Conservation (phyloP, 306 rosid species). For the Vigna angularis region DNA sequence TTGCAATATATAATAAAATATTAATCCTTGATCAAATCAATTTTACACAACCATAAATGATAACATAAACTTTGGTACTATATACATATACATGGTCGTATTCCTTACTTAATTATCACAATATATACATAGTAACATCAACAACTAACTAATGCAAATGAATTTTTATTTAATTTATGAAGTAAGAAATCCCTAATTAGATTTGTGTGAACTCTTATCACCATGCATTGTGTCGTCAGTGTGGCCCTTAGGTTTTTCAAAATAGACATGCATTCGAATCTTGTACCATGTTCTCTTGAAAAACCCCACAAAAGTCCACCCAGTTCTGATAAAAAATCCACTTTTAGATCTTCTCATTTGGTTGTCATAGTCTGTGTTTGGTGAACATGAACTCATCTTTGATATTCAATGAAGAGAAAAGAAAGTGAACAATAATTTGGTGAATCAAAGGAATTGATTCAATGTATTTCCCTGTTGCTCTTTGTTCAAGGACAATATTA, state of each 20-base stretch:
- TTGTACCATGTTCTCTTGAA: constrained; percentile 53
- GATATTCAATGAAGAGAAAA: not conserved
- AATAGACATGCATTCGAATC: constrained; percentile 39
- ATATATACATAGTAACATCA: not conserved
- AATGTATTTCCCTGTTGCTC: not conserved
- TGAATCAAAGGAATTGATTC: not conserved
- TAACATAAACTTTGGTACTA: too few relatives aligned
- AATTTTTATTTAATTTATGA: not conserved
- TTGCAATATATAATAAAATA: not conserved
- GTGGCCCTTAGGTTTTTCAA: not conserved
- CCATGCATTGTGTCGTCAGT: not conserved
- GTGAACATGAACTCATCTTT: not conserved
- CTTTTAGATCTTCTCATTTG: not conserved
- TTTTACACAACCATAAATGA: not conserved
- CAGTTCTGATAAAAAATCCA: not conserved
- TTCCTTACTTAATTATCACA: not conserved
- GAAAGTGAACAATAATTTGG: not conserved
- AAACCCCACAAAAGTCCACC: constrained; percentile 46
- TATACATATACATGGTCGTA: not conserved
- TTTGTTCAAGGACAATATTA: too few relatives aligned
- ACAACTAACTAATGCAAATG: not conserved
- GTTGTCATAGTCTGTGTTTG: constrained; percentile 6
- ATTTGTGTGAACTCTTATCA: not conserved
- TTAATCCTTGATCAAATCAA: not conserved
- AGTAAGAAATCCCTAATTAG: not conserved